Percentiles rank a stretch among this genome's conserved stretches.
These are phyloP conservation scores for Diaporthe helianthi DNA, from an alignment of 2,329 filamentous ascomycete genomes.

Conservation along the genomic window DNA sequence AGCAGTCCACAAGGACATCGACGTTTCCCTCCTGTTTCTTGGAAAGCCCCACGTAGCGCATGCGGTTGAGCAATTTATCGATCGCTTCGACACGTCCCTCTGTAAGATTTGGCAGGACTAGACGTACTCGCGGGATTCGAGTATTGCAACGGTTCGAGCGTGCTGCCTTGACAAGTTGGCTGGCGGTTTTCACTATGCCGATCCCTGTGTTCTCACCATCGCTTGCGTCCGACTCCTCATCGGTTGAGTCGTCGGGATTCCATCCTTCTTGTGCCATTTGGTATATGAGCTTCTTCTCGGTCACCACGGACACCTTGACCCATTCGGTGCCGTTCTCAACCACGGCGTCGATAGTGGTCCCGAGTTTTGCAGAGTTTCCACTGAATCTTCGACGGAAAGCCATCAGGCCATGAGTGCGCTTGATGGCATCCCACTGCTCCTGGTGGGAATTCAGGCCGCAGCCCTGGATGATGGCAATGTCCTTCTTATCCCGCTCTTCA, in stretches of 20 bases:
- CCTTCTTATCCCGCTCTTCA: constrained; percentile 34
- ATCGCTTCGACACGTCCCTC: constrained; percentile 26
- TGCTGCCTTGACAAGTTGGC: constrained; percentile 34
- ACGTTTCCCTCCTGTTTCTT: constrained; percentile 31
- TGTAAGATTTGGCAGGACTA: constrained; percentile 32
- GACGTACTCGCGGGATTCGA: constrained; percentile 31
- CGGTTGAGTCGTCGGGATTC: constrained; percentile 35
- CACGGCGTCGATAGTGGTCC: constrained; percentile 33
- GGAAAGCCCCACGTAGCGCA: constrained; percentile 26
- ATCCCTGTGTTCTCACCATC: constrained; percentile 29
- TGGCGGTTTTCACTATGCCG: constrained; percentile 26
- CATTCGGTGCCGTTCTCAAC: constrained; percentile 34
- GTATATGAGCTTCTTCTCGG: constrained; percentile 32
- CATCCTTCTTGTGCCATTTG: constrained; percentile 36
- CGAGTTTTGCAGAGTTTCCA: constrained; percentile 19
- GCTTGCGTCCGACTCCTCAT: constrained; percentile 30
- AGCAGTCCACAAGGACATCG: constrained; percentile 32
- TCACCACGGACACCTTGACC: constrained; percentile 33
- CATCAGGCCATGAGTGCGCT: constrained; percentile 32
- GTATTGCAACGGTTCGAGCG: constrained; percentile 34
- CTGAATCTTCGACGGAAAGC: constrained; percentile 33
- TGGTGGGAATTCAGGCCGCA: constrained; percentile 29
- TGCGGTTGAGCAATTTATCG: constrained; percentile 31
- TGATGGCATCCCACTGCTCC: constrained; percentile 34
- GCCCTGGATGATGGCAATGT: constrained; percentile 25